A percentile compares a stretch with the other conserved stretches of the same genome.
Conservation (phyloP, 768 basidiomycete genomes). For the Ramaria sp. region DNA sequence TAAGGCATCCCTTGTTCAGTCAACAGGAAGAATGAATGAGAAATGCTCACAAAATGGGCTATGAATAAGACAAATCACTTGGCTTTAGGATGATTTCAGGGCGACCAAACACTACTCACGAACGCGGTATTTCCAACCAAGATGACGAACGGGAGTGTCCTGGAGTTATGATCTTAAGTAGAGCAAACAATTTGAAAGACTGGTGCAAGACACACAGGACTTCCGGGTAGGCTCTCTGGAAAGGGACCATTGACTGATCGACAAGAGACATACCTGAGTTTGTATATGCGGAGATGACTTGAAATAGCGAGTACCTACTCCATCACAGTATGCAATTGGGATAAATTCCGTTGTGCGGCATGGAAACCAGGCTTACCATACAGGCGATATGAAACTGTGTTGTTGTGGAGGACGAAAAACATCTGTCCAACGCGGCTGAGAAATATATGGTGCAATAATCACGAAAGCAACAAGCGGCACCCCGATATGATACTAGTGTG, state of each 20-base stretch:
- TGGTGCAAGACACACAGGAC: conserved; percentile 26
- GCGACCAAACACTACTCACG: conserved; percentile 42
- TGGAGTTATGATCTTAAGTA: neutral
- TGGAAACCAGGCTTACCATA: conserved; percentile 39
- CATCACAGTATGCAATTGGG: neutral
- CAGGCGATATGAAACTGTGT: neutral
- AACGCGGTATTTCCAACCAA: conserved; percentile 91
- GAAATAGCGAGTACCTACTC: conserved; percentile 76
- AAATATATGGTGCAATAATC: conserved; percentile 79
- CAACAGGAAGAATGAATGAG: neutral
- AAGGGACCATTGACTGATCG: conserved; percentile 88
- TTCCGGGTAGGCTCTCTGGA: conserved; percentile 75
- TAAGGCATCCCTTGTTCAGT: neutral
- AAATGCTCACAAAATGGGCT: conserved; percentile 77
- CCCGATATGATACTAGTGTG: conserved; percentile 67
- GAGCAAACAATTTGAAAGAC: neutral
- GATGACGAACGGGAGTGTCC: conserved; percentile 62
- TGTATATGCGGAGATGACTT: conserved; percentile 78
- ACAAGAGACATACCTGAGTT: conserved; percentile 83
- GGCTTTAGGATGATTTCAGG: no score
- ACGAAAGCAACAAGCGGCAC: conserved; percentile 59
- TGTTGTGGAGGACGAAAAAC: neutral
- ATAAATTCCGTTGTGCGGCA: neutral
- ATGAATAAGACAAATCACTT: neutral
- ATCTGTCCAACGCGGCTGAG: conserved; percentile 52